Percentiles rank a stretch among this genome's conserved stretches.
Conservation (phyloP, 805 yeast genomes). For the Candida jianshihensis region DNA sequence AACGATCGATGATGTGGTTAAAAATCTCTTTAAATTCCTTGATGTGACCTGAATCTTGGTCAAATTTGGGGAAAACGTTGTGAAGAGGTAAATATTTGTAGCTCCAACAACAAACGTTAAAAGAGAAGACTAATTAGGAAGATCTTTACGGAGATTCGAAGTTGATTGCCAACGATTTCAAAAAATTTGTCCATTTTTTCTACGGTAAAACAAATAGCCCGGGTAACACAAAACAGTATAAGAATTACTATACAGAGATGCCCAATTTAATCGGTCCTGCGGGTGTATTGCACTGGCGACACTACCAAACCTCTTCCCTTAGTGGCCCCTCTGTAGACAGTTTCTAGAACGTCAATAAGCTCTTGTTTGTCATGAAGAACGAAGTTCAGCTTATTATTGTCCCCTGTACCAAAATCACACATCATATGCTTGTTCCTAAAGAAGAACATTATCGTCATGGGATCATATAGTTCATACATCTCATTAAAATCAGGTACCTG, state of each 20-base stretch:
- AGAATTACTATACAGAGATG: neutral
- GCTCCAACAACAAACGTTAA: neutral
- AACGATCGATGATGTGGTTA: neutral
- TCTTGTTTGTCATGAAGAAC: conserved; percentile 75
- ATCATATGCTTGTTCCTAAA: conserved; percentile 91
- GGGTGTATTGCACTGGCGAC: conserved; percentile 46
- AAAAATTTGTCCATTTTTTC: too few relatives aligned
- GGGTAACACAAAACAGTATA: neutral
- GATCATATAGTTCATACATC: conserved; percentile 88
- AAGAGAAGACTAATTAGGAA: neutral
- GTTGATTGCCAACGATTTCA: too few relatives aligned
- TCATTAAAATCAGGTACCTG: conserved; percentile 85
- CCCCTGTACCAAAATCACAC: conserved; percentile 98
- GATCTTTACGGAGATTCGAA: neutral
- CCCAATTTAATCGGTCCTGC: conserved; percentile 8
- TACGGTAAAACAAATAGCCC: too few relatives aligned
- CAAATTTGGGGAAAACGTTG: neutral
- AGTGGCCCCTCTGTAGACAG: conserved; percentile 82
- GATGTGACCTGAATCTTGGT: neutral
- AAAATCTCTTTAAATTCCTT: neutral
- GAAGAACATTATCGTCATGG: conserved; percentile 90
- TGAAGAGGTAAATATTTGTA: neutral
- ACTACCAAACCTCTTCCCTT: conserved; percentile 90
- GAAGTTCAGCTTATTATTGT: conserved; percentile 90
- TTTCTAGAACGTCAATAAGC: conserved; percentile 83